phyloP scores from a whole-genome alignment of 306 rosid genomes.

The Inga oerstediana region DNA sequence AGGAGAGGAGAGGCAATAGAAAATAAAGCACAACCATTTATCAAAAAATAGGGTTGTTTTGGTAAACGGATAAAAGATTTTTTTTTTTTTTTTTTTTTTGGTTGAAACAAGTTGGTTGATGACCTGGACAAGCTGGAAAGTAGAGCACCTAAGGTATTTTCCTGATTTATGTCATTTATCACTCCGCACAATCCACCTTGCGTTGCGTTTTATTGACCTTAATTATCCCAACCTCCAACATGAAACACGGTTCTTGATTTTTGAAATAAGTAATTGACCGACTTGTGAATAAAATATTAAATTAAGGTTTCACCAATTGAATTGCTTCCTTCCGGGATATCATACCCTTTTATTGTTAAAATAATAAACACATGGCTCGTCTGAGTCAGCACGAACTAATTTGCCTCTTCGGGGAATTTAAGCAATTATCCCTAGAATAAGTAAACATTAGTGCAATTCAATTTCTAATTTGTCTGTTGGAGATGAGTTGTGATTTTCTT shows the following conservation, averaged over 20 bases:
- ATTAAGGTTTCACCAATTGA: neutral
- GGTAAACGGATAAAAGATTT: neutral
- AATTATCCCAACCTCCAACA: neutral
- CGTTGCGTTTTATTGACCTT: slow-evolving; percentile 10
- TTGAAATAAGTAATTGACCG: neutral
- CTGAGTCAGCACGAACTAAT: neutral
- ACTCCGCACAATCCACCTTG: neutral
- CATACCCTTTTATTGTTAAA: neutral
- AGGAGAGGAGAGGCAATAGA: neutral
- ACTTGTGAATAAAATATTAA: neutral
- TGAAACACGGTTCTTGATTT: neutral
- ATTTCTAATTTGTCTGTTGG: neutral
- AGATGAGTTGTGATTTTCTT: neutral
- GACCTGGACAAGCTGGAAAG: neutral
- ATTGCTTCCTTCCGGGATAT: neutral
- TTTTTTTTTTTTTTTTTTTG: neutral
- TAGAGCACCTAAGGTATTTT: neutral
- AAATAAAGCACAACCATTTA: neutral
- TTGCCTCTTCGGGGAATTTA: neutral
- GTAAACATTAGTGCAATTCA: neutral
- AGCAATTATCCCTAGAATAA: neutral
- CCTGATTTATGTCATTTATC: neutral
- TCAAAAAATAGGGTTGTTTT: slow-evolving; percentile 1
- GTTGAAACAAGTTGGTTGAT: slow-evolving; percentile 4
- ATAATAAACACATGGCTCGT: neutral